Evolutionary conservation across 2,329 filamentous ascomycete species (phyloP).

Genomic region (Alternaria postmessia): DNA sequence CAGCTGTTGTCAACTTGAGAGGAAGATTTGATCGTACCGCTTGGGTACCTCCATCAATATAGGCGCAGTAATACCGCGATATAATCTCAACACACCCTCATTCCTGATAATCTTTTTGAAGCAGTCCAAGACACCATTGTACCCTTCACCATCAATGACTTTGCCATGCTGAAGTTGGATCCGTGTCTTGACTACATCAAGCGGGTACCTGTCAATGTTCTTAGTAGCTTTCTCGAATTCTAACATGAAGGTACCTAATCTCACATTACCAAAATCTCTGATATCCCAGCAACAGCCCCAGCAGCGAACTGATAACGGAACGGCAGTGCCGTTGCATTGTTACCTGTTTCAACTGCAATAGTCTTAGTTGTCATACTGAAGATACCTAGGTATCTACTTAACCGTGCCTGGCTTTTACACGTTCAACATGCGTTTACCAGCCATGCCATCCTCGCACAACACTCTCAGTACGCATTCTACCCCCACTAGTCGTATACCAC

Average conservation of each 20-base stretch:
- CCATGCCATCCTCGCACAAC: not conserved
- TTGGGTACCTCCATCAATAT: slow-evolving; percentile 46
- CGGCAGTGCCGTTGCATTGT: slow-evolving; percentile 23
- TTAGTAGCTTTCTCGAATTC: slow-evolving; percentile 25
- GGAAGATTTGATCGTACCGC: slow-evolving; percentile 16
- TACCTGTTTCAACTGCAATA: not conserved
- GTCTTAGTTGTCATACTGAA: not conserved
- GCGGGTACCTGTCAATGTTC: slow-evolving; percentile 42
- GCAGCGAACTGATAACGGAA: slow-evolving; percentile 44
- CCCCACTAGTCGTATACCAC: not conserved
- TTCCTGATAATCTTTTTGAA: slow-evolving; percentile 39
- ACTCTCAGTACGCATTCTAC: not conserved
- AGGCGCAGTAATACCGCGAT: slow-evolving; percentile 43
- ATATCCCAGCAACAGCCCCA: slow-evolving; percentile 25
- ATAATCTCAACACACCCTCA: slow-evolving; percentile 35
- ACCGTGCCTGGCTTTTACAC: not conserved
- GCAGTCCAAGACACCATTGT: slow-evolving; percentile 40
- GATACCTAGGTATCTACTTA: not conserved
- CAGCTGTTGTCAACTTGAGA: not conserved
- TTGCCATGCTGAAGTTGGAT: slow-evolving; percentile 43
- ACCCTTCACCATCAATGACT: slow-evolving; percentile 28
- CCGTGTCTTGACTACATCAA: slow-evolving; percentile 44
- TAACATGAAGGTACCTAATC: not conserved
- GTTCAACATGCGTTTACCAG: not conserved
- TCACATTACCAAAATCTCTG: slow-evolving; percentile 40